Base-by-base conservation (phyloP, 2,329 filamentous ascomycete genomes). In the Aspergillus arachidicola region DNA sequence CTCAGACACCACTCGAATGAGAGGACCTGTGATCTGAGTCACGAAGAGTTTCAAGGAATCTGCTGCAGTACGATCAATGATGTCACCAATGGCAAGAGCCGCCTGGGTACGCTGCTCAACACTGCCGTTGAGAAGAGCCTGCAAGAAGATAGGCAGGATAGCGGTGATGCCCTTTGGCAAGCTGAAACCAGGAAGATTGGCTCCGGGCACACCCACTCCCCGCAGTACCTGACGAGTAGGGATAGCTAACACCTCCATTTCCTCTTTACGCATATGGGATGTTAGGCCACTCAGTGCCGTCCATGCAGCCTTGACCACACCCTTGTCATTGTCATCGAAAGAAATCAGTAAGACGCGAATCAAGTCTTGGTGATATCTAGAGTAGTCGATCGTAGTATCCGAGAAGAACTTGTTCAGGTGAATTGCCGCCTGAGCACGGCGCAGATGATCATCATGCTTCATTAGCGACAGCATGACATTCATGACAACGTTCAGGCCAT, bases 1-100 rank as follows among this genome's bases (percentile, higher is more conserved):
- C 78, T 99, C 95, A 6, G 95, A 97, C 21, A 99, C 94, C 26
- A 98, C 94, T 86, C 95, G 92, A 78, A 99, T 99, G 59, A 99
- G 87, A 26, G 96, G 95, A 75, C 95, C 95, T 6, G 96, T 98
- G 71, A 99, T 97, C 74, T 97, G 94, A 34, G 94, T 97, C 64
- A 99, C 95, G 73, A 96, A 98, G 9, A 94, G 93, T 79, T 95
- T 96, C 66, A 99, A 83, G 23, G 94, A 89, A 63, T 93, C 90
- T 69, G 93, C 88, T 77, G 90, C 94, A 30, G 95, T 96, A 62
- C 95, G 89, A 80, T 98, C 95, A 68, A 98, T 91, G 69, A 99
- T 91, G 75, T 99, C 96, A 2, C 94, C 96, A 70, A 99, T 96
- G 61, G 92, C 95, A 66, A 98, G 84, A 53, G 96, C 95, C 62